phyloP scores from a whole-genome alignment of 352 stramenopile genomes.

The Hyaloperonospora brassicae region DNA sequence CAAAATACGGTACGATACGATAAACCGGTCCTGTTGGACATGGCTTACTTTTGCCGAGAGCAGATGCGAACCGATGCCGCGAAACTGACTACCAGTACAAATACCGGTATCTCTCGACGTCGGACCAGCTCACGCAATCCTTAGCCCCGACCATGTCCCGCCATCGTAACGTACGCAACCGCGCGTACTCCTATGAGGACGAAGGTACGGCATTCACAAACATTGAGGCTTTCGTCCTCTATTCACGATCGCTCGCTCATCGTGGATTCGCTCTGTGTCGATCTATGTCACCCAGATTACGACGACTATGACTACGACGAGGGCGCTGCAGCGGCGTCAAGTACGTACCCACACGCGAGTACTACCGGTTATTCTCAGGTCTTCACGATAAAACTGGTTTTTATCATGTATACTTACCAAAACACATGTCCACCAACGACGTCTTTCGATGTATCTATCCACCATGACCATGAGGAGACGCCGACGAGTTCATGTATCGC shows the following conservation, averaged over 20 bases:
- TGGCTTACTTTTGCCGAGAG: too few relatives aligned
- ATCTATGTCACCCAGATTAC: slow-evolving; percentile 37
- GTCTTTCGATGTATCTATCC: slow-evolving; percentile 2
- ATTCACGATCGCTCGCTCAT: not conserved
- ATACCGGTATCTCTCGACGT: not conserved
- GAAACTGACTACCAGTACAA: not conserved
- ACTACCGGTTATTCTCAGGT: not conserved
- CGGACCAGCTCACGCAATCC: not conserved
- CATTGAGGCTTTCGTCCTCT: not conserved
- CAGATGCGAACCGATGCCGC: too few relatives aligned
- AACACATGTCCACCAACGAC: not conserved
- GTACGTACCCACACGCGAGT: slow-evolving; percentile 21
- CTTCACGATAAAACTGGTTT: not conserved
- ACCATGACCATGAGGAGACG: slow-evolving; percentile 1
- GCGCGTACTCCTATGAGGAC: slow-evolving; percentile 85
- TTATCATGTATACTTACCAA: not conserved
- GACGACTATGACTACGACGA: slow-evolving; percentile 66
- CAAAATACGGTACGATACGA: too few relatives aligned
- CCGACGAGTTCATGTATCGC: slow-evolving; percentile 79
- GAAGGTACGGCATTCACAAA: slow-evolving; percentile 37
- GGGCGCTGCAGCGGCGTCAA: slow-evolving; percentile 46
- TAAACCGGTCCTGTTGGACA: too few relatives aligned
- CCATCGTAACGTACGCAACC: slow-evolving; percentile 80
- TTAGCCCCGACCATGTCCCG: slow-evolving; percentile 48
- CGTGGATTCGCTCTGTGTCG: not conserved